These are phyloP conservation scores for Nicotiana benthamiana DNA, from an alignment of 257 asterid genomes.

Conservation along the genomic window DNA sequence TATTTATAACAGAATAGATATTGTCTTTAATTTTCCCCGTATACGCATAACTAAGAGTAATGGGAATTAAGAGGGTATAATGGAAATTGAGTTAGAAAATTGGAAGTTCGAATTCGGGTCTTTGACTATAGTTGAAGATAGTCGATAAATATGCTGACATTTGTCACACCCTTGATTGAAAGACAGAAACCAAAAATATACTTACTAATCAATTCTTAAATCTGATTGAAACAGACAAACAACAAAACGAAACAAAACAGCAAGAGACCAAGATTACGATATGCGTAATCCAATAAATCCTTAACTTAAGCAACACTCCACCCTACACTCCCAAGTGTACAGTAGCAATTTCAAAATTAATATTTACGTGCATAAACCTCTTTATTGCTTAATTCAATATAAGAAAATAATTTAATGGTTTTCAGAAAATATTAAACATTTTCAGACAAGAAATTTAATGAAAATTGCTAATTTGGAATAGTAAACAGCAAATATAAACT, in stretches of 20 bases:
- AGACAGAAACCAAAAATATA: not conserved
- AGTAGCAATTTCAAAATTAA: conserved; percentile 17
- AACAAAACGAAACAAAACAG: not conserved
- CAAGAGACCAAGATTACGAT: not conserved
- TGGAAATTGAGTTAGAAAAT: not conserved
- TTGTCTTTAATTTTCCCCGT: too few relatives aligned
- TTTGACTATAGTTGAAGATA: not conserved
- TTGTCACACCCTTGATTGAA: not conserved
- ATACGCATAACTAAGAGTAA: too few relatives aligned
- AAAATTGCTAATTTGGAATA: too few relatives aligned
- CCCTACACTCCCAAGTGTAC: conserved; percentile 27
- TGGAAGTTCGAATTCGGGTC: not conserved
- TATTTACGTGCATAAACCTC: not conserved
- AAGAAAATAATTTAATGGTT: too few relatives aligned
- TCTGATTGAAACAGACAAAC: not conserved
- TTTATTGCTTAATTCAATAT: too few relatives aligned
- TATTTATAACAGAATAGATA: too few relatives aligned
- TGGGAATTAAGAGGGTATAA: not conserved
- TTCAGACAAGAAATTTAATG: too few relatives aligned
- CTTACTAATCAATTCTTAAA: not conserved
- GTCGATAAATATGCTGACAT: not conserved
- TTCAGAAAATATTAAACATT: too few relatives aligned
- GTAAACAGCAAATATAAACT: too few relatives aligned
- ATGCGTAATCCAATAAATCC: not conserved
- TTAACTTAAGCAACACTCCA: conserved; percentile 2